Evolutionary conservation across 2,329 filamentous ascomycete genomes (phyloP), one percentile per base, ranked within the genome.

Genomic region (Aspergillus ochraceus): DNA sequence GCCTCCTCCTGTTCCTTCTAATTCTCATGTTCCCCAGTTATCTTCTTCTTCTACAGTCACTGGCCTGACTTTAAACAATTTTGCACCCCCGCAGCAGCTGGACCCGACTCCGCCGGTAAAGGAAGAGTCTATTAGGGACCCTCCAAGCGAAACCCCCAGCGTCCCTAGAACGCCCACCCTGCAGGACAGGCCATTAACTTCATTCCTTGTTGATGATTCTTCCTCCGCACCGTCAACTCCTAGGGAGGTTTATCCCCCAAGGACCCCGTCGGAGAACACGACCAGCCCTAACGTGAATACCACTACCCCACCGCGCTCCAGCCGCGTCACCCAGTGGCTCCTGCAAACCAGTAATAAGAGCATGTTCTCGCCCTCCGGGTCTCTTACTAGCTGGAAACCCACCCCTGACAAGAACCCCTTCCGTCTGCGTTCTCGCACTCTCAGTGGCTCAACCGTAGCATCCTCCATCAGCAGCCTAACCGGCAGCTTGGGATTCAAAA

Each of bases 381-480:
- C 61, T 22, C 50, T 58, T 45, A 52, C 60, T 6, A 49, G 19
- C 47, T 65, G 64, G 12, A 60, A 66, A 26, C 54, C 65, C 14
- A n/a, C 17, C 17, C 61, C 64, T 24, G 64, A 58, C 12, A 68
- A 66, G 19, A 55, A 54, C n/a, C 65, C 69, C 64, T 67, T 71
- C 36, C 68, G 67, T 51, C 65, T 68, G 53, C 69, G 67, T 54
- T 60, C 66, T 22, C 75, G 73, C 26, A 76, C 72, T 1, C 52
- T 76, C 17, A 77, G 75, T 55, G 72, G 71, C 17, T 74, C 74
- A 6, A 77, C 75, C 2, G 49, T 74, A 46, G 66, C 66, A 22
- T 75, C 73, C 1, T 67, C 67, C 17, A 64, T 67, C n/a, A 68
- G 63, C 14, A 69, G 66, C 52, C 63, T 67, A 29, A 69, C 64